phyloP scores from a whole-genome alignment of 2,329 filamentous ascomycete species.

The Verticillium zaregamsianum region DNA sequence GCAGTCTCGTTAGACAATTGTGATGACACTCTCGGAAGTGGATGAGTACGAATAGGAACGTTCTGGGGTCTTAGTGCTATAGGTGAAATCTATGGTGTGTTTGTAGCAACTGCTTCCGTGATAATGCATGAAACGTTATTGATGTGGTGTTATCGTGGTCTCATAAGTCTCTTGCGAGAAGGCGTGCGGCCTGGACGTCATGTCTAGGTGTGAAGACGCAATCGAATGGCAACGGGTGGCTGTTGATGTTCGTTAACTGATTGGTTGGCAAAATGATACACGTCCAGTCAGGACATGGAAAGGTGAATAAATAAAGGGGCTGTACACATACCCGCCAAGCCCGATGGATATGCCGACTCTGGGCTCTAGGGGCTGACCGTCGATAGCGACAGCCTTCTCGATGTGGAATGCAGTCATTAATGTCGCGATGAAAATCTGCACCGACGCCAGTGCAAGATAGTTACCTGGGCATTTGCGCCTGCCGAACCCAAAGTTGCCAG shows the following conservation, averaged over 20 bases:
- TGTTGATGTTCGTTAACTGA: neutral
- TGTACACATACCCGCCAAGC: conserved; percentile 7
- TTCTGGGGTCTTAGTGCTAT: neutral
- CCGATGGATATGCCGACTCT: conserved; percentile 10
- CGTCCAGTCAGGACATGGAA: too few species aligned
- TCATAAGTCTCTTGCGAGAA: neutral
- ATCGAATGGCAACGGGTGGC: neutral
- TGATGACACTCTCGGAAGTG: too few species aligned
- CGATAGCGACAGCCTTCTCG: conserved; percentile 22
- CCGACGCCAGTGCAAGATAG: conserved; percentile 40
- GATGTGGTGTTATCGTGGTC: neutral
- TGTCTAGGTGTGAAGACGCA: neutral
- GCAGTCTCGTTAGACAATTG: too few species aligned
- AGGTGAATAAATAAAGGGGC: neutral
- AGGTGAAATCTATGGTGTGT: neutral
- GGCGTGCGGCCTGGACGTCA: neutral
- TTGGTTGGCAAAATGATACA: neutral
- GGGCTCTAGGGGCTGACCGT: conserved; percentile 22
- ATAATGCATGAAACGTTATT: neutral
- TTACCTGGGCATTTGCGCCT: conserved; percentile 46
- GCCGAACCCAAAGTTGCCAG: conserved; percentile 49
- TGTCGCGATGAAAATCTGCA: conserved; percentile 37
- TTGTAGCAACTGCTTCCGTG: neutral
- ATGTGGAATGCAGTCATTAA: conserved; percentile 34
- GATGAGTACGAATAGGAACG: too few species aligned